phyloP scores from a whole-genome alignment of 805 yeast genomes.

The Starmerella stellata region DNA sequence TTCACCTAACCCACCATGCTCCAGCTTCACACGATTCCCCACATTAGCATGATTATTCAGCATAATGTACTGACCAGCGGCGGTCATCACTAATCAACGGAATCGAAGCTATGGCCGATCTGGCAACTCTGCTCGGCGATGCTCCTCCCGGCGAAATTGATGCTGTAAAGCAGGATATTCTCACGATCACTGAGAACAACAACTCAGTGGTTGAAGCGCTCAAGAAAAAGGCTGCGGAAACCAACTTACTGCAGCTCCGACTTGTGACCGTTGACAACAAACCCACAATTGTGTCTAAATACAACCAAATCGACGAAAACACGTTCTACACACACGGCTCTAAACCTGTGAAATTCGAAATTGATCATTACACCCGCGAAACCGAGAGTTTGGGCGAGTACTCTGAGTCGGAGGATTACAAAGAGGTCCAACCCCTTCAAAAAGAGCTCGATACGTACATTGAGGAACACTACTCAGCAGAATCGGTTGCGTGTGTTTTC shows the following conservation, averaged over 20 bases:
- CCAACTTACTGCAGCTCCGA: conserved; percentile 24
- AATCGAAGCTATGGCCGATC: conserved; percentile 12
- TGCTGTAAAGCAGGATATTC: conserved; percentile 29
- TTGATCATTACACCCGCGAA: conserved; percentile 18
- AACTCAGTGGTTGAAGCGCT: conserved; percentile 10
- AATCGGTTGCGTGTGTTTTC: conserved; percentile 29
- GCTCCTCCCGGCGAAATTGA: conserved; percentile 42
- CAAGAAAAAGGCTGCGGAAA: conserved; percentile 24
- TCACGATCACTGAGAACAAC: conserved; percentile 14
- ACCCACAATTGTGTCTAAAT: conserved; percentile 12
- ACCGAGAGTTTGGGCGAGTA: conserved; percentile 7
- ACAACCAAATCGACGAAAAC: conserved; percentile 11
- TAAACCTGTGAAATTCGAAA: conserved; percentile 16
- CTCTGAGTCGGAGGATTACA: conserved; percentile 5
- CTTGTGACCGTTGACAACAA: conserved; percentile 13
- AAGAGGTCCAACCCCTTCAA: conserved; percentile 9
- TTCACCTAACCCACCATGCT: too few species aligned
- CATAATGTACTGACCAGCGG: too few species aligned
- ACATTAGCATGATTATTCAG: too few species aligned
- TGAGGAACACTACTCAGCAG: conserved; percentile 36
- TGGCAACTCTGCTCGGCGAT: conserved; percentile 27
- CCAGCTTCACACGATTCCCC: too few species aligned
- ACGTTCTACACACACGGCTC: conserved; percentile 19
- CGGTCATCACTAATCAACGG: too few species aligned
- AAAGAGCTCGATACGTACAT: conserved; percentile 34